Evolutionary conservation across 805 yeast species (phyloP).

Genomic region (Lipomyces kockii): DNA sequence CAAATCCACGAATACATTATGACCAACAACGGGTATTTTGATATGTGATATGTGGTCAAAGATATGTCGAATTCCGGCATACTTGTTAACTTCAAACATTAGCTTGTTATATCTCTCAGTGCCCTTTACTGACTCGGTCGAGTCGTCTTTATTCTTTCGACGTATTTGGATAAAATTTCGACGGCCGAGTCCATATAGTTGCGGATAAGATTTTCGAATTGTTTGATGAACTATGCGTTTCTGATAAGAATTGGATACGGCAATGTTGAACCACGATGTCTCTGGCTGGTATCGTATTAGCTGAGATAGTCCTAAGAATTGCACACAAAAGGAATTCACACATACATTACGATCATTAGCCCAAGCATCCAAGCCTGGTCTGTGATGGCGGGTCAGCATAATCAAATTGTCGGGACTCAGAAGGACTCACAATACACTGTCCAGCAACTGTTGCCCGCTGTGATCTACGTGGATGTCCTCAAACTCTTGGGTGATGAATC

Average conservation of each 20-base stretch:
- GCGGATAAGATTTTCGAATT: background rate
- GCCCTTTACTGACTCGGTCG: background rate
- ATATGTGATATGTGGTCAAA: background rate
- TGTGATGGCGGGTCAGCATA: background rate
- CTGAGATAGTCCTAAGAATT: background rate
- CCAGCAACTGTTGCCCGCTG: constrained; percentile 2
- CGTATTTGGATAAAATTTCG: background rate
- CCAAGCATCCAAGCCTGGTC: constrained; percentile 6
- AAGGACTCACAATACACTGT: constrained; percentile 1
- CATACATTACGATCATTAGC: constrained; percentile 4
- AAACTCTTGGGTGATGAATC: background rate
- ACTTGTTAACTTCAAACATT: background rate
- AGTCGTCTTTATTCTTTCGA: background rate
- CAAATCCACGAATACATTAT: constrained; percentile 2
- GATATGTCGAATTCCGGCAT: constrained; percentile 3
- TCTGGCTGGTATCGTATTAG: background rate
- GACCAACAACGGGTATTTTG: background rate
- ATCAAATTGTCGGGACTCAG: background rate
- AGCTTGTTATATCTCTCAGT: background rate
- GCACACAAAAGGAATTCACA: background rate
- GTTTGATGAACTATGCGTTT: constrained; percentile 3
- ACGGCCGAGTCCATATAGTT: background rate
- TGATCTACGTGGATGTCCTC: constrained; percentile 5
- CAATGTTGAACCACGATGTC: constrained; percentile 1
- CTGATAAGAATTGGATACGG: background rate